Percentiles rank a stretch among this genome's conserved stretches.
Conservation (phyloP, 2,329 filamentous ascomycete species). For the Cadophora luteo-olivacea region DNA sequence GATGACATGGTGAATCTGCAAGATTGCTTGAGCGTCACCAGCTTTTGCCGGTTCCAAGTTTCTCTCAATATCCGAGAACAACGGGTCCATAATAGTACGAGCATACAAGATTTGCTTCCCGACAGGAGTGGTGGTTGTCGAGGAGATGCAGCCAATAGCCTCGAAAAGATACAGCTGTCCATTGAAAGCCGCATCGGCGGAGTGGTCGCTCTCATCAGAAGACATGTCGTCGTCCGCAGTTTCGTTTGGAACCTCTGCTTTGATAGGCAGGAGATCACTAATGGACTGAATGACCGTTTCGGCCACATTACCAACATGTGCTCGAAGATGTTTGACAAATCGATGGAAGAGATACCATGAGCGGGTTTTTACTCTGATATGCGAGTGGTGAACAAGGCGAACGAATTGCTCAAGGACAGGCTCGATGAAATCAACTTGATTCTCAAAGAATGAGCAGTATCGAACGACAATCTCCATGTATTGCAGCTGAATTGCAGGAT, state of each 20-base stretch:
- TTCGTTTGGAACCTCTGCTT: slow-evolving; percentile 83
- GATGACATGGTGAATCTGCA: slow-evolving; percentile 96
- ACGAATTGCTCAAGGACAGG: slow-evolving; percentile 92
- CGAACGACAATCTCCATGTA: slow-evolving; percentile 99
- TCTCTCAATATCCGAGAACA: slow-evolving; percentile 88
- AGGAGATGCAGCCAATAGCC: slow-evolving; percentile 91
- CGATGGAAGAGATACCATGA: slow-evolving; percentile 98
- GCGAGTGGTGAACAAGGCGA: slow-evolving; percentile 83
- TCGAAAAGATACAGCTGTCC: slow-evolving; percentile 95
- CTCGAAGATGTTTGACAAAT: slow-evolving; percentile 85
- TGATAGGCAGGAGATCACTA: slow-evolving; percentile 85
- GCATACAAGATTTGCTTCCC: slow-evolving; percentile 90
- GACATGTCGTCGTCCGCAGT: slow-evolving; percentile 90
- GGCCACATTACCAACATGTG: slow-evolving; percentile 85
- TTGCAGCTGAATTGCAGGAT: slow-evolving; percentile 91
- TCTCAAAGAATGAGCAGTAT: slow-evolving; percentile 92
- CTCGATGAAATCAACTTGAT: slow-evolving; percentile 80
- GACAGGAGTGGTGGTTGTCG: slow-evolving; percentile 74
- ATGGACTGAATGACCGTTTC: slow-evolving; percentile 92
- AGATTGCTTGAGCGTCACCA: slow-evolving; percentile 79
- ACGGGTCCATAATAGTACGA: slow-evolving; percentile 84
- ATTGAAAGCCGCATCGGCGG: slow-evolving; percentile 87
- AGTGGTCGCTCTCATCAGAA: slow-evolving; percentile 89
- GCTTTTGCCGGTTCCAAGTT: slow-evolving; percentile 78
- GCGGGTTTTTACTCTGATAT: slow-evolving; percentile 84